Conservation (phyloP, 257 asterid genomes). For the Gardenia jasminoides region DNA sequence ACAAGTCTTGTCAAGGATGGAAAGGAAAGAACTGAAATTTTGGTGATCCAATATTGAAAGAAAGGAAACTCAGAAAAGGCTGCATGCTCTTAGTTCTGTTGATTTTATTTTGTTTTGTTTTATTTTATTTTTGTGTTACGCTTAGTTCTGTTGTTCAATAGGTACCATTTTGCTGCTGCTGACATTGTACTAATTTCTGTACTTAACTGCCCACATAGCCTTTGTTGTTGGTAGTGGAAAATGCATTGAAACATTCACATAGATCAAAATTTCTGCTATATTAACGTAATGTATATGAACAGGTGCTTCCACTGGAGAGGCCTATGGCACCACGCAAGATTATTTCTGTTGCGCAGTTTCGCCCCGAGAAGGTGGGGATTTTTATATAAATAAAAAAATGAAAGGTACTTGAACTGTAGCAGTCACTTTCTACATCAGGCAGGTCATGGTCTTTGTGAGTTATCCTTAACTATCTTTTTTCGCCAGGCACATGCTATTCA, state of each 20-base stretch:
- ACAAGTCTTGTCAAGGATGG: not conserved
- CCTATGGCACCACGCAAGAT: constrained; percentile 58
- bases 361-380: constrained; percentile 96
- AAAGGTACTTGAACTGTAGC: constrained; percentile 43
- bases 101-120: too few relatives aligned
- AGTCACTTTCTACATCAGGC: constrained; percentile 11
- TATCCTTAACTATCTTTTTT: constrained; percentile 25
- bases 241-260: not conserved
- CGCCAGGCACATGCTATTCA: constrained; percentile 80
- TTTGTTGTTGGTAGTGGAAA: too few relatives aligned
- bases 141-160: not conserved
- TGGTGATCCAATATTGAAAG: not conserved
- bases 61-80: not conserved
- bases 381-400: constrained; percentile 36
- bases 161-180: not conserved
- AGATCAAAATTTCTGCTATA: not conserved
- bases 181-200: not conserved
- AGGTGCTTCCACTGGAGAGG: constrained; percentile 76
- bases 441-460: constrained; percentile 21
- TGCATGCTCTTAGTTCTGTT: not conserved
- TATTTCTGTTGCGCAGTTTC: constrained; percentile 94
- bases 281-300: constrained; percentile 37
- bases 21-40: not conserved
- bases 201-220: not conserved
- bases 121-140: too few relatives aligned